Evolutionary conservation across 2,329 filamentous ascomycete species (phyloP), one percentile per base, ranked within the genome.

Genomic region (Penicillium sp.): DNA sequence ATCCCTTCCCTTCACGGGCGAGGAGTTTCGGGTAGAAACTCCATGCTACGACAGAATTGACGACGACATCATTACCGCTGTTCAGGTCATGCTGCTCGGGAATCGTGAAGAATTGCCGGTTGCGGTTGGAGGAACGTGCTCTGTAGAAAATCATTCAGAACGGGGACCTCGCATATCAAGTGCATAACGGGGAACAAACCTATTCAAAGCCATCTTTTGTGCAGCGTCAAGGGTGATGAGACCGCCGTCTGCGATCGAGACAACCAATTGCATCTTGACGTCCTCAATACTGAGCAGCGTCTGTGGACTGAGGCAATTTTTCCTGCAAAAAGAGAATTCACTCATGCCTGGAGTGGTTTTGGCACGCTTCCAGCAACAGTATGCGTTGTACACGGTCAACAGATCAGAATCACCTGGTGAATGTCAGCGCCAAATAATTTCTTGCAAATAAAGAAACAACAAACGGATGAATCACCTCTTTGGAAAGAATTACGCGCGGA

Each of bases 1-100:
- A 86, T 9, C 88, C 89, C 72, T 90, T 94, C 43, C 82, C 83
- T 60, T 97, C 90, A 47, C 86, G 82, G 26, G 86, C 81, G 3
- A 97, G 78, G 12, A 98, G 79, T 61, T 95, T 96, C 1, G 93
- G 93, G 62, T 98, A 97, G 73, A 98, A 95, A 45, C 88, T 90
- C 81, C 88, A 95, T 0, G 90, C 87, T 57, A 96, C 86, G 37
- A 96, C 86, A 0, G 90, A 86, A 51, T 84, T 82, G 5, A 89
- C 78, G 25, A 96, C 76, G 1, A 84, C 61, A 57, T 98, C 90
- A 53, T 94, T 91, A 46, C 84, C 79, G 54, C 86, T 90, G 63
- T 93, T 86, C 28, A 76, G 68, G 60, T 91, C 85, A 56, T 88
- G 84, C 9, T 85, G 77, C 39, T 83, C 76, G 0, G 90, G 91